These are phyloP conservation scores for Aeschynomene evenia DNA, from an alignment of 306 rosid species.

Conservation along the genomic window DNA sequence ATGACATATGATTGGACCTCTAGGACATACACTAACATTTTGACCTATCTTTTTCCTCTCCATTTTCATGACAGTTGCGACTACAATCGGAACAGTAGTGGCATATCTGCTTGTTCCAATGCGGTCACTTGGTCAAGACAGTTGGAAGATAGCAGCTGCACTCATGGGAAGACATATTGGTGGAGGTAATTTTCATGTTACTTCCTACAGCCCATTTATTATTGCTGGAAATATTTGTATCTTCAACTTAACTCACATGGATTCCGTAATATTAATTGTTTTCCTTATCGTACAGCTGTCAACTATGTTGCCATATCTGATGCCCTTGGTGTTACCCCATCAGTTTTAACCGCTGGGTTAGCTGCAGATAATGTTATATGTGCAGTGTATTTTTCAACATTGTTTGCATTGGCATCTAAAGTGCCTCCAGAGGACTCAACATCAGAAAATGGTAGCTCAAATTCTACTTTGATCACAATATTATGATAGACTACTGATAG, in stretches of 20 bases:
- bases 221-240: conserved; percentile 7
- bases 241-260: neutral
- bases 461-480: conserved; percentile 12
- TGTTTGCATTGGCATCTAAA: conserved; percentile 65
- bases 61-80: conserved; percentile 53
- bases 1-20: too few species aligned
- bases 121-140: conserved; percentile 75
- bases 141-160: conserved; percentile 88
- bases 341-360: conserved; percentile 66
- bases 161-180: conserved; percentile 88
- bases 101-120: conserved; percentile 72
- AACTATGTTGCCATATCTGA: conserved; percentile 74
- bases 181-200: conserved; percentile 53
- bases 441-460: conserved; percentile 42
- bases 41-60: conserved; percentile 5
- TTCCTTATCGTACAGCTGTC: conserved; percentile 49
- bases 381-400: conserved; percentile 65
- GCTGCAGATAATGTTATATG: conserved; percentile 88
- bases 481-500: too few species aligned
- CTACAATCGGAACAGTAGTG: conserved; percentile 66
- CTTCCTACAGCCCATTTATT: neutral
- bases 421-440: conserved; percentile 61
- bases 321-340: conserved; percentile 57
- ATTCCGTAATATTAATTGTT: neutral
- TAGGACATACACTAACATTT: too few species aligned